Conservation (phyloP, 345 rosid genomes). For the Passiflora organensis region DNA sequence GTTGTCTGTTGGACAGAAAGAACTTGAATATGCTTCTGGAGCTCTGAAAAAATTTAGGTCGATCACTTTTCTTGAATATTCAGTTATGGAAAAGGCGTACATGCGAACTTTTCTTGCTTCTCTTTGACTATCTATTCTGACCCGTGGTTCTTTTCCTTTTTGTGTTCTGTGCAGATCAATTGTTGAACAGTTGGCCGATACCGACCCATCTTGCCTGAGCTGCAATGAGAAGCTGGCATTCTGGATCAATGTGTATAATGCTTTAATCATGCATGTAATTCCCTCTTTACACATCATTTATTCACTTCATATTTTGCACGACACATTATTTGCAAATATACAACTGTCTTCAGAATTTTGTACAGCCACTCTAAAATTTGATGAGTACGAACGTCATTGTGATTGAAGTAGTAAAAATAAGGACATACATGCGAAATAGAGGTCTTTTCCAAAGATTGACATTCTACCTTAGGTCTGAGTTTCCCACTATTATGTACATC, state of each 20-base stretch:
- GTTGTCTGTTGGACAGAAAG: slow-evolving; percentile 95
- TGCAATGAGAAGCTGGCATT: slow-evolving; percentile 87
- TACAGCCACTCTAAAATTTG: neutral
- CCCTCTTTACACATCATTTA: slow-evolving; percentile 9
- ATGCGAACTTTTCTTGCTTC: no score
- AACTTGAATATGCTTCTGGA: slow-evolving; percentile 86
- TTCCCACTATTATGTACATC: slow-evolving; percentile 4
- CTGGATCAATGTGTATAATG: slow-evolving; percentile 95
- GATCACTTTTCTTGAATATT: neutral
- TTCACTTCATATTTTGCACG: no score
- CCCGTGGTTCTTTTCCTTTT: neutral
- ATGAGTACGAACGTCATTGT: no score
- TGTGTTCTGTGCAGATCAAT: slow-evolving; percentile 47
- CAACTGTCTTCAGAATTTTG: neutral
- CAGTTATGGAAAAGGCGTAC: no score
- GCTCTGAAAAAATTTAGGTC: slow-evolving; percentile 89
- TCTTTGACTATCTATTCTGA: no score
- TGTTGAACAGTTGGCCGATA: slow-evolving; percentile 81
- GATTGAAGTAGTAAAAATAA: no score
- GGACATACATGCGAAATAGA: no score
- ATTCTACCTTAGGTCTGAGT: slow-evolving; percentile 3
- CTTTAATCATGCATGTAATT: slow-evolving; percentile 92
- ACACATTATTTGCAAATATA: no score
- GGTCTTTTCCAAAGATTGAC: neutral
- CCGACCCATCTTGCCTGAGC: slow-evolving; percentile 65